Percentiles rank a stretch among this genome's conserved stretches.
phyloP scores from a whole-genome alignment of 1,284 basidiomycete genomes.

The Ceratobasidium sp. region DNA sequence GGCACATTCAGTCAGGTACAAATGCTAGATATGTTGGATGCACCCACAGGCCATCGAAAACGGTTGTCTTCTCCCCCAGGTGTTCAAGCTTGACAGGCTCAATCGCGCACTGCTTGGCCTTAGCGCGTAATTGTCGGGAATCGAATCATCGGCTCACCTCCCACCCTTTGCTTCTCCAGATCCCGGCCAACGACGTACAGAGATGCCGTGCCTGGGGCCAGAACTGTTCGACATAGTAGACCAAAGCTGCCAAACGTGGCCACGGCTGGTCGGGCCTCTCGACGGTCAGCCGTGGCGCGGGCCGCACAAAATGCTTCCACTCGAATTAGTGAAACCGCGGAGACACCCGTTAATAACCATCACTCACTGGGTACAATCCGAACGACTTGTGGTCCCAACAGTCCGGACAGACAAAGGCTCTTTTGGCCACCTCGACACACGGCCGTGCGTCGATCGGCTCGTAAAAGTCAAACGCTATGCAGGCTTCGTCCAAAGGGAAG shows the following conservation, averaged over 20 bases:
- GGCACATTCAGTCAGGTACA: neutral
- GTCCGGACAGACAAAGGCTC: conserved; percentile 2
- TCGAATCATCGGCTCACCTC: conserved; percentile 5
- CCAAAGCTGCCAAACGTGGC: neutral
- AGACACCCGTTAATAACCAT: no score
- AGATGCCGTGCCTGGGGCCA: conserved; percentile 28
- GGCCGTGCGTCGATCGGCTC: neutral
- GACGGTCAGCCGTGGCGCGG: neutral
- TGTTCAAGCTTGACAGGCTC: conserved; percentile 39
- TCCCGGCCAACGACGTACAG: neutral
- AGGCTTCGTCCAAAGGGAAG: neutral
- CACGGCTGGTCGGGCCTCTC: neutral
- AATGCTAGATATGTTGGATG: neutral
- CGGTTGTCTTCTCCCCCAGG: neutral
- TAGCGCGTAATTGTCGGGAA: neutral
- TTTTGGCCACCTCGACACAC: neutral
- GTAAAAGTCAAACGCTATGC: conserved; percentile 17
- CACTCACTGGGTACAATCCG: conserved; percentile 27
- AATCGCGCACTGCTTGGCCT: conserved; percentile 1
- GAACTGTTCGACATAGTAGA: conserved; percentile 38
- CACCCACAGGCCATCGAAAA: conserved; percentile 18
- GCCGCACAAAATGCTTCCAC: conserved; percentile 13
- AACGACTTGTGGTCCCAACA: neutral
- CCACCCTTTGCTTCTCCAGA: neutral
- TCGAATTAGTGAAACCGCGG: neutral